Evolutionary conservation across 2,329 filamentous ascomycete species (phyloP).

Genomic region (Drechslerella coelobrocha): DNA sequence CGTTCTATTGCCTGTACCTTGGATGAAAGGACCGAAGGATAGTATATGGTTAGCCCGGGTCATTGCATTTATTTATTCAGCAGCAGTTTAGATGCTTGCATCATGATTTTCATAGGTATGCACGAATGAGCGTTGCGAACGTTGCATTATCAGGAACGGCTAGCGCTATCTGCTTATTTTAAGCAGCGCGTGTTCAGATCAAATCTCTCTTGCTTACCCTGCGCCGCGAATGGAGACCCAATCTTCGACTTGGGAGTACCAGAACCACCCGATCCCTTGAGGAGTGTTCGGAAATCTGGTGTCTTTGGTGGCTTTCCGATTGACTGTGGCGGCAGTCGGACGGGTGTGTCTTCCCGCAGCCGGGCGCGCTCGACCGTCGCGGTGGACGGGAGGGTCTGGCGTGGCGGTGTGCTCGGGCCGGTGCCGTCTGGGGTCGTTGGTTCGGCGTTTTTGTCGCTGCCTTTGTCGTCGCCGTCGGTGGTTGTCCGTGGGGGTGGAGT

Average conservation of each 20-base stretch:
- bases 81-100: too few species aligned
- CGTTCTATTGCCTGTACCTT: too few species aligned
- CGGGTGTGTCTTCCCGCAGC: conserved; percentile 22
- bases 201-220: conserved; percentile 14
- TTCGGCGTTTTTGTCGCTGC: background rate
- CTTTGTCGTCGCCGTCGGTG: conserved; percentile 1
- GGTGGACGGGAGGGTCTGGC: conserved; percentile 13
- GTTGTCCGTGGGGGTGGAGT: background rate
- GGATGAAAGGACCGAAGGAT: too few species aligned
- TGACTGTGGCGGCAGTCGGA: conserved; percentile 18
- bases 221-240: conserved; percentile 7
- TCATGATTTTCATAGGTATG: too few species aligned
- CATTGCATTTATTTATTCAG: too few species aligned
- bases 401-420: conserved; percentile 13
- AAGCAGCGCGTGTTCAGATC: too few species aligned
- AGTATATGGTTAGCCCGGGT: too few species aligned
- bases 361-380: conserved; percentile 22
- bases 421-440: background rate
- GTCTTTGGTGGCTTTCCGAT: conserved; percentile 36
- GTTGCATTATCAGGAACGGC: too few species aligned
- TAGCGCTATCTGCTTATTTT: too few species aligned
- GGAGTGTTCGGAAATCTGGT: conserved; percentile 27
- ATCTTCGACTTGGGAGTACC: conserved; percentile 1
- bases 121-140: too few species aligned
- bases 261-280: conserved; percentile 9